These are phyloP conservation scores for Syncephalastrum contaminatum DNA, from an alignment of 371 early-diverging fungal species.

Conservation along the genomic window DNA sequence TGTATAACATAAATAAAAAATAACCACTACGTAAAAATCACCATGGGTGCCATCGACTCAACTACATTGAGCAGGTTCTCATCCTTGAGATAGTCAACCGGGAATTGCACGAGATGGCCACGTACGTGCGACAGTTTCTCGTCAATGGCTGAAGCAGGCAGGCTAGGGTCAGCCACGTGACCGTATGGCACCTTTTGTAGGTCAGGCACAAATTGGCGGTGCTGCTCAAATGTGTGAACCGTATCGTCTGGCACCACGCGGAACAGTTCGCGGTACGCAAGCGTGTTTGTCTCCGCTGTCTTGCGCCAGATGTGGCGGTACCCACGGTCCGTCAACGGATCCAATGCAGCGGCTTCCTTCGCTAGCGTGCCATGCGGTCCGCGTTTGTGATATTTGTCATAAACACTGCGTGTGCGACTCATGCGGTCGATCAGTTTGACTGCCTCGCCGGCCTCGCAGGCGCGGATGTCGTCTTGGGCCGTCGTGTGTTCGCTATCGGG, in stretches of 20 bases:
- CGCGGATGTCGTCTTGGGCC: conserved; percentile 21
- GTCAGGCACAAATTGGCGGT: conserved; percentile 59
- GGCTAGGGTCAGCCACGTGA: conserved; percentile 53
- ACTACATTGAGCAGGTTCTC: conserved; percentile 29
- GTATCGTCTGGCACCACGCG: conserved; percentile 87
- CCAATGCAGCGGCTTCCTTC: conserved; percentile 49
- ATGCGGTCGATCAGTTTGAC: conserved; percentile 38
- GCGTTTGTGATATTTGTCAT: conserved; percentile 24
- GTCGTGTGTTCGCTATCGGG: conserved; percentile 11
- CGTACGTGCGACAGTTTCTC: conserved; percentile 40
- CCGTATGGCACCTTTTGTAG: conserved; percentile 50
- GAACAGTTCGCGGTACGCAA: conserved; percentile 77
- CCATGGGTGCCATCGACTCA: conserved; percentile 18
- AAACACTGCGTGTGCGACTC: conserved; percentile 36
- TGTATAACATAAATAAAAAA: conserved; percentile 17
- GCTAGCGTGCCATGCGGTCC: background rate
- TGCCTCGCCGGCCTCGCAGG: conserved; percentile 33
- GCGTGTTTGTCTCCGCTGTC: conserved; percentile 68
- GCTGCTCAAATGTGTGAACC: conserved; percentile 61
- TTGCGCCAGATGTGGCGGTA: conserved; percentile 61
- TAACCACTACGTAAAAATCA: conserved; percentile 9
- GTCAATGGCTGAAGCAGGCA: conserved; percentile 36
- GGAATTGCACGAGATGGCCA: conserved; percentile 75
- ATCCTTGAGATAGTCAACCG: conserved; percentile 36
- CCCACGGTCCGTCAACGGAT: conserved; percentile 71